Conservation (phyloP, 2,329 filamentous ascomycete species). For the Pseudogymnoascus sp. region DNA sequence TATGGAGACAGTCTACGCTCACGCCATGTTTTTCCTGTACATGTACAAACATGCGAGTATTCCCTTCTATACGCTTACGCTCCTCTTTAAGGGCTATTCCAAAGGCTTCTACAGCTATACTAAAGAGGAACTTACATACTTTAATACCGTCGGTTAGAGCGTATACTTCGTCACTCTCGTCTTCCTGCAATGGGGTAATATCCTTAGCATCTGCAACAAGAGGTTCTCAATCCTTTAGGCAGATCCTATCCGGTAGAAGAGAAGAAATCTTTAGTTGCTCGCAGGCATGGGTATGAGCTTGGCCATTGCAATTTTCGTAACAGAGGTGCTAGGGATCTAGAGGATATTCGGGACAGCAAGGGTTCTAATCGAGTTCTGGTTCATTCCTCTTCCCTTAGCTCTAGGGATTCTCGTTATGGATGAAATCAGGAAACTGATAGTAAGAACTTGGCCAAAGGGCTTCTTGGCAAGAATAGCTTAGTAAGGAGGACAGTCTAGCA, state of each 20-base stretch:
- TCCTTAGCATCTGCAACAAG: slow-evolving; percentile 43
- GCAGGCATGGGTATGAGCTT: slow-evolving; percentile 41
- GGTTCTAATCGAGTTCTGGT: slow-evolving; percentile 47
- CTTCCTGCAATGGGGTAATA: slow-evolving; percentile 48
- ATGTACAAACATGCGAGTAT: slow-evolving; percentile 43
- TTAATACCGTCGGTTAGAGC: slow-evolving; percentile 44
- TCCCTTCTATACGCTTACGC: slow-evolving; percentile 41
- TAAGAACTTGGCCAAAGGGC: slow-evolving; percentile 40
- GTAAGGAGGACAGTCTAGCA: slow-evolving; percentile 26
- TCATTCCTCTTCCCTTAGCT: slow-evolving; percentile 45
- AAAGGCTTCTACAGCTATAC: slow-evolving; percentile 46
- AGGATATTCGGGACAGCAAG: slow-evolving; percentile 41
- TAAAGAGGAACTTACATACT: slow-evolving; percentile 37
- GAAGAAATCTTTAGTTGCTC: slow-evolving; percentile 45
- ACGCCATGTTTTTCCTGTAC: slow-evolving; percentile 50
- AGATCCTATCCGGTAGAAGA: slow-evolving; percentile 39
- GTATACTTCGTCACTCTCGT: slow-evolving; percentile 51
- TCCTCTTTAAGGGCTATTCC: slow-evolving; percentile 42
- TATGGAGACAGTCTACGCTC: slow-evolving; percentile 44
- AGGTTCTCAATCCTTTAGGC: slow-evolving; percentile 46
- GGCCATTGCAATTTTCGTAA: slow-evolving; percentile 47
- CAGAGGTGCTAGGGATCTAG: slow-evolving; percentile 45
- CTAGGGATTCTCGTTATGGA: slow-evolving; percentile 46
- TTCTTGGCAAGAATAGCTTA: slow-evolving; percentile 43
- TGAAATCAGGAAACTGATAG: slow-evolving; percentile 45